Evolutionary conservation across 164 flowering plant species (phyloP), one percentile per base, ranked within the genome.

Genomic region (Macadamia tetraphylla): DNA sequence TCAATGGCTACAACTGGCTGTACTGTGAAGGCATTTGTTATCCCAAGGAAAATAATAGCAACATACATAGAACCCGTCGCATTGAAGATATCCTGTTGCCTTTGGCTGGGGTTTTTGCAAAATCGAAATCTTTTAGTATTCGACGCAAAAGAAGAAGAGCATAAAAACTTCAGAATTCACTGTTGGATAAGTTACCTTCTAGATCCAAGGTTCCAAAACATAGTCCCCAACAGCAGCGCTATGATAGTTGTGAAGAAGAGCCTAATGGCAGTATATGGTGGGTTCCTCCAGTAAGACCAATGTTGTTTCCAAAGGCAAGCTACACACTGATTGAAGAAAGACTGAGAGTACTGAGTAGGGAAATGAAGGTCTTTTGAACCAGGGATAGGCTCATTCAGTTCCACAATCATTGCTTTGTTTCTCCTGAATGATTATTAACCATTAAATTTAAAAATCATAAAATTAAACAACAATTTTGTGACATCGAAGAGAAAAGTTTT

Each of bases 241-340:
- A 75, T 67, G 53, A 75, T 23, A 29, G 72, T 44, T 23, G 81
- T 77, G 48, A 79, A 76, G 52, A 74, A 57, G 30, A 79, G 62
- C 49, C 82, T 72, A 53, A 77, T 72, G 18, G 80, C 80, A 17
- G 63, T 77, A 64, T 81, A 79, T 18, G 63, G 67, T 43, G 80
- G 69, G 68, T 81, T 81, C n/a, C 82, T 59, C 84, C 84, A 81
- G 60, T 81, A 81, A 9, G 84, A 79, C 65, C 68, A 65, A 23
- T 76, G 66, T 43, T 76, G 84, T 67, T 81, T 81, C 84, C 84
- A 81, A 6, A 81, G 68, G 67, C 84, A 81, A 66, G 82, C 84
- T 65, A 68, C 60, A 65, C 74, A 81, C 65, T 81, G 81, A 29
- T 58, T 60, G 48, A 48, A 56, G 58, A 74, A 67, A 30, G 79